Evolutionary conservation across 164 flowering plant genomes (phyloP).

Genomic region (Amborella trichopoda): DNA sequence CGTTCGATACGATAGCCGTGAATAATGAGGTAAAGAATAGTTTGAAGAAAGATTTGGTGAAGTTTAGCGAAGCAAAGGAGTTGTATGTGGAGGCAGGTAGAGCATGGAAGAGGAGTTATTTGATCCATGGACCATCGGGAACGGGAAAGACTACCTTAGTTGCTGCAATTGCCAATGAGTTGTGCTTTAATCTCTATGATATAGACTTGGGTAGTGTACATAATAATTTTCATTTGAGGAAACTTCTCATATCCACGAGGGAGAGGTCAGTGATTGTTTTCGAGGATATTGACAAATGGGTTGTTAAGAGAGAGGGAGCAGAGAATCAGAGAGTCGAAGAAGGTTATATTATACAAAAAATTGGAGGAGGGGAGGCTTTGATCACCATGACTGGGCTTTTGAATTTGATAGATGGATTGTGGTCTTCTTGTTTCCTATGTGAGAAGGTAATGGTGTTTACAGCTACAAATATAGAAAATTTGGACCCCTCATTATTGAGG

Average conservation of each 20-base stretch:
- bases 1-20: slow-evolving; percentile 57
- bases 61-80: slow-evolving; percentile 54
- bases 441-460: slow-evolving; percentile 80
- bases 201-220: slow-evolving; percentile 36
- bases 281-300: slow-evolving; percentile 58
- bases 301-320: slow-evolving; percentile 1
- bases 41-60: slow-evolving; percentile 59
- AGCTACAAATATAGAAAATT: slow-evolving; percentile 33
- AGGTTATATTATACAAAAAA: not conserved
- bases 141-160: slow-evolving; percentile 76
- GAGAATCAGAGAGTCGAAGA: not conserved
- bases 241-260: slow-evolving; percentile 42
- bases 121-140: slow-evolving; percentile 66
- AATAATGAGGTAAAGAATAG: slow-evolving; percentile 56
- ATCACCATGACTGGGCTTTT: slow-evolving; percentile 43
- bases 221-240: slow-evolving; percentile 48
- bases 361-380: not conserved
- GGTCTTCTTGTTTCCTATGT: slow-evolving; percentile 61
- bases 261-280: slow-evolving; percentile 46
- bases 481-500: slow-evolving; percentile 45
- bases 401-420: slow-evolving; percentile 77
- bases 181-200: slow-evolving; percentile 61
- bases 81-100: slow-evolving; percentile 73
- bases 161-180: slow-evolving; percentile 65
- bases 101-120: slow-evolving; percentile 77